Conservation (phyloP, 306 rosid genomes). For the Lagenaria siceraria region DNA sequence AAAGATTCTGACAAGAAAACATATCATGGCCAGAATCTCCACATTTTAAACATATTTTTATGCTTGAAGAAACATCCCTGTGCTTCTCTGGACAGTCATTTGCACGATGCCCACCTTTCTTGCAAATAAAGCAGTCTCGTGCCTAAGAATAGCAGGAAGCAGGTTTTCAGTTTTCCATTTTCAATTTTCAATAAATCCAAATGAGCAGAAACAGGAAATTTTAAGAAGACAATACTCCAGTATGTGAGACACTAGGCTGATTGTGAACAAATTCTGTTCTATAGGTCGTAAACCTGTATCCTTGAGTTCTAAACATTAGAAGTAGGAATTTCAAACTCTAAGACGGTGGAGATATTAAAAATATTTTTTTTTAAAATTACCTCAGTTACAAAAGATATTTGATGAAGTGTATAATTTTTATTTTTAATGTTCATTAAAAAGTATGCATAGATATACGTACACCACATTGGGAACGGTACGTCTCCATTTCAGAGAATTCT, state of each 20-base stretch:
- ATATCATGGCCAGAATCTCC: slow-evolving; percentile 85
- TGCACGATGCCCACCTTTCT: slow-evolving; percentile 67
- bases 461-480: neutral
- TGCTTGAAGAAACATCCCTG: slow-evolving; percentile 14
- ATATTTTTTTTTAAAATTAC: neutral
- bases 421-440: neutral
- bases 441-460: neutral
- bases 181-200: neutral
- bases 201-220: neutral
- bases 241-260: neutral
- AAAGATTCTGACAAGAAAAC: slow-evolving; percentile 54
- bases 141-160: slow-evolving; percentile 25
- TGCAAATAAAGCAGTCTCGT: slow-evolving; percentile 65
- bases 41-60: slow-evolving; percentile 62
- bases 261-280: neutral
- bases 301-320: too few species aligned
- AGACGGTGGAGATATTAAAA: neutral
- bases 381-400: neutral
- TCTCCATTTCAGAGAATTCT: neutral
- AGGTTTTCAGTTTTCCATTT: neutral
- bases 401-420: neutral
- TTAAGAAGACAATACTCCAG: neutral
- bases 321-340: neutral
- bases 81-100: slow-evolving; percentile 79
- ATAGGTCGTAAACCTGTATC: too few species aligned